Conservation (phyloP, 768 basidiomycete species). For the Cystobasidium ongulense region DNA sequence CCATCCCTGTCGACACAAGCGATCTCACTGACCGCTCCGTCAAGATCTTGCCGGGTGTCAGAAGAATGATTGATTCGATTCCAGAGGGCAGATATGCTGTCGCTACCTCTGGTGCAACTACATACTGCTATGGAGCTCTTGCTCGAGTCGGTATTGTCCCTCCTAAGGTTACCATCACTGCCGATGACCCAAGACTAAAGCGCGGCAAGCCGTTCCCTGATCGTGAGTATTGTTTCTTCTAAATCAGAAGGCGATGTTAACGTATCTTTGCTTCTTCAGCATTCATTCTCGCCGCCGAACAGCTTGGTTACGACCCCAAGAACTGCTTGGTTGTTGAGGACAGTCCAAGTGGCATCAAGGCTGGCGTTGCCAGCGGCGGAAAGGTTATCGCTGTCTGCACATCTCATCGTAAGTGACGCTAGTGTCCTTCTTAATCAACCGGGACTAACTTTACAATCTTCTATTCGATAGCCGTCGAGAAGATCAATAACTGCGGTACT, state of each 20-base stretch:
- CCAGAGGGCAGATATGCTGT: conserved; percentile 63
- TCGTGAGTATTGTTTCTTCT: conserved; percentile 3
- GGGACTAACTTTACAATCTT: neutral
- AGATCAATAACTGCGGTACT: conserved; percentile 36
- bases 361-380: conserved; percentile 43
- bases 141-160: conserved; percentile 61
- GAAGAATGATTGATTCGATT: conserved; percentile 58
- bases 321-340: conserved; percentile 50
- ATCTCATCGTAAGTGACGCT: conserved; percentile 39
- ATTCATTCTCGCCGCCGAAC: conserved; percentile 46
- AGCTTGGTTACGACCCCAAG: conserved; percentile 46
- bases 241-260: neutral
- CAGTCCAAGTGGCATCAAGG: conserved; percentile 46
- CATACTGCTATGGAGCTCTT: conserved; percentile 57
- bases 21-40: conserved; percentile 47
- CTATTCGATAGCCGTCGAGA: conserved; percentile 36
- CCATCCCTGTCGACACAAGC: conserved; percentile 55
- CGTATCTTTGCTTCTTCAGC: conserved; percentile 37
- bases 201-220: conserved; percentile 47
- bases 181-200: conserved; percentile 65
- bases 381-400: conserved; percentile 47
- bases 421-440: neutral
- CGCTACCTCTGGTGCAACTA: conserved; percentile 59
- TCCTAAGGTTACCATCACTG: conserved; percentile 63
- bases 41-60: conserved; percentile 63